These are phyloP conservation scores for Lolium perenne DNA, from an alignment of 176 grass and related monocot species.

Conservation along the genomic window DNA sequence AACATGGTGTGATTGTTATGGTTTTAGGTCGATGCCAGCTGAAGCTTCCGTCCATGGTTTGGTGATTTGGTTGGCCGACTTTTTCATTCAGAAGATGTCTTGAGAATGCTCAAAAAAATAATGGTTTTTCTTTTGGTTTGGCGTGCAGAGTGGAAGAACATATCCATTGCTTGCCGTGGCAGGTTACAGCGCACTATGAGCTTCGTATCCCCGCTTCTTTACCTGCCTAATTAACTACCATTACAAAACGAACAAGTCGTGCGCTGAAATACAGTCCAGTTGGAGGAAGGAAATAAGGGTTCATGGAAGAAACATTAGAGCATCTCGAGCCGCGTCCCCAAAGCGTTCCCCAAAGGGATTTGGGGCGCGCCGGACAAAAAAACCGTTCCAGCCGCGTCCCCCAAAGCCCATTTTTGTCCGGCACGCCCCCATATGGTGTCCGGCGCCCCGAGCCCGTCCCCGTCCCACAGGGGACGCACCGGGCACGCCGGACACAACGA, in stretches of 20 bases:
- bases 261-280: neutral
- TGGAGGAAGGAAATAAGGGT: slow-evolving; percentile 27
- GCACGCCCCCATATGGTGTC: too few relatives aligned
- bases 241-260: neutral
- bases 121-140: neutral
- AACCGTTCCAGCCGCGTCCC: too few relatives aligned
- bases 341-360: too few relatives aligned
- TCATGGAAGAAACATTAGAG: neutral
- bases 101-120: neutral
- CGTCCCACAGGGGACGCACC: too few relatives aligned
- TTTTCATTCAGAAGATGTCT: neutral
- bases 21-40: neutral
- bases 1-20: neutral
- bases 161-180: slow-evolving; percentile 42
- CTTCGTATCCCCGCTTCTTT: neutral
- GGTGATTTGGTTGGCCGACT: slow-evolving; percentile 30
- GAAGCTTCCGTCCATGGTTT: neutral
- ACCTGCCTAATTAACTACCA: neutral
- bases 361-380: too few relatives aligned
- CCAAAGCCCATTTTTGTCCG: too few relatives aligned
- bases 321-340: too few relatives aligned
- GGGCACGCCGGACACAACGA: too few relatives aligned
- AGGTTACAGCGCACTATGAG: slow-evolving; percentile 21
- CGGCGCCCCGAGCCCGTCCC: too few relatives aligned
- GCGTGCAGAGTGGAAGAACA: neutral